Evolutionary conservation across 73 alveolate genomes (phyloP).

Genomic region (Stentor roeselii): DNA sequence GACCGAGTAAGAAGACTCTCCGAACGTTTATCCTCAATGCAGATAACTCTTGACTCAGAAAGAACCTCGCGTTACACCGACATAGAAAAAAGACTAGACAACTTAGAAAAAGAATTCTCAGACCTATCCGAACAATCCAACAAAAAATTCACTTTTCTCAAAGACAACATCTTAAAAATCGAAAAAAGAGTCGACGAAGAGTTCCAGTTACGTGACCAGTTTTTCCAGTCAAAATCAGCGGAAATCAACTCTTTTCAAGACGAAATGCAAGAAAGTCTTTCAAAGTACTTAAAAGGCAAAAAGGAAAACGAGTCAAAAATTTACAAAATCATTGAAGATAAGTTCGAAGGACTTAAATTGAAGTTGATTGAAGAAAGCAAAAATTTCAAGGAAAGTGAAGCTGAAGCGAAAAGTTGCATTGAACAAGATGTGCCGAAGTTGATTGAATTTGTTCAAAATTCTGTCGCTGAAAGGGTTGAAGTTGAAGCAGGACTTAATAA

Average conservation of each 20-base stretch:
- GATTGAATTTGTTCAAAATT: slow-evolving; percentile 58
- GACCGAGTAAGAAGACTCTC: not conserved
- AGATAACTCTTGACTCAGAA: slow-evolving; percentile 6
- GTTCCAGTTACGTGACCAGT: not conserved
- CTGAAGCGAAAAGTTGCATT: slow-evolving; percentile 33
- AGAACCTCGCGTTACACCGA: not conserved
- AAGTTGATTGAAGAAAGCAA: not conserved
- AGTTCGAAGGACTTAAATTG: not conserved
- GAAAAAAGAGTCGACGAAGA: not conserved
- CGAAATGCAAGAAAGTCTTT: not conserved
- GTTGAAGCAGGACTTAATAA: slow-evolving; percentile 51
- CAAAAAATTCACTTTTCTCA: slow-evolving; percentile 1
- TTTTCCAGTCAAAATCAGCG: not conserved
- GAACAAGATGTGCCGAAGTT: slow-evolving; percentile 77
- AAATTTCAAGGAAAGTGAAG: slow-evolving; percentile 24
- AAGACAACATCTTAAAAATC: not conserved
- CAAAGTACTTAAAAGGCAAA: not conserved
- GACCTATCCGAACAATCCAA: not conserved
- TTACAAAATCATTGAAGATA: not conserved
- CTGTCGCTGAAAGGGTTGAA: slow-evolving; percentile 69
- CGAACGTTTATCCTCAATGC: not conserved
- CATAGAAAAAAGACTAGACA: not conserved
- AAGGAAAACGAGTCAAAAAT: slow-evolving; percentile 9
- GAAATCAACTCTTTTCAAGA: not conserved
- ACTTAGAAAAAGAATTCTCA: not conserved